Conservation (phyloP, 2,329 filamentous ascomycete genomes). For the Trichophyton mentagrophytes region DNA sequence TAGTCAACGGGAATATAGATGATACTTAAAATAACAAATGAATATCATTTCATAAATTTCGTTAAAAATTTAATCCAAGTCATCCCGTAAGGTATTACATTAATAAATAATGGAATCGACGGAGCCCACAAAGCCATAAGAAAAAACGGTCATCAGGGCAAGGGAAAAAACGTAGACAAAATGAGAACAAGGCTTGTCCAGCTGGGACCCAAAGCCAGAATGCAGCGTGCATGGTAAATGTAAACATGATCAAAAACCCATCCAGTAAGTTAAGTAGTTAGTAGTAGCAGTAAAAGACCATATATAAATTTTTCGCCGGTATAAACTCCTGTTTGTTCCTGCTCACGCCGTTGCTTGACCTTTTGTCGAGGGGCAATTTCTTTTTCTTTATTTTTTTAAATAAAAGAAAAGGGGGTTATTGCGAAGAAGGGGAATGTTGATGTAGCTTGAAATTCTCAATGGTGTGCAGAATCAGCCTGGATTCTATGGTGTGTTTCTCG, state of each 20-base stretch:
- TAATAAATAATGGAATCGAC: background rate
- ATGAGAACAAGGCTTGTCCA: background rate
- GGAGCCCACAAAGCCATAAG: background rate
- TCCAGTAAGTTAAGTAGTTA: background rate
- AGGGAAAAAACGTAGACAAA: background rate
- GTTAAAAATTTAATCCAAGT: constrained; percentile 2
- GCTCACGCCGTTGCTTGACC: too few species aligned
- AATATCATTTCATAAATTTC: background rate
- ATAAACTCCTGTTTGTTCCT: background rate
- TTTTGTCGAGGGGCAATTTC: too few species aligned
- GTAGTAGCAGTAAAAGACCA: background rate
- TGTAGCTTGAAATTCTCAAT: background rate
- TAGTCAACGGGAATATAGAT: too few species aligned
- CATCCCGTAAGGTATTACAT: constrained; percentile 1
- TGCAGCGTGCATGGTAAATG: background rate
- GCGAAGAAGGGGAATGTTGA: too few species aligned
- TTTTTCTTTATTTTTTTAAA: too few species aligned
- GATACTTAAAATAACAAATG: too few species aligned
- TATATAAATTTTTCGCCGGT: background rate
- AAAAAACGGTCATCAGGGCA: background rate
- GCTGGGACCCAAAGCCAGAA: background rate
- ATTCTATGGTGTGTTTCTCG: constrained; percentile 1
- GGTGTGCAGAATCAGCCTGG: constrained; percentile 1
- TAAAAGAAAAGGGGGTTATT: too few species aligned
- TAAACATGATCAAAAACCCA: background rate